phyloP scores from a whole-genome alignment of 306 rosid species.

The Cucumis hystrix region DNA sequence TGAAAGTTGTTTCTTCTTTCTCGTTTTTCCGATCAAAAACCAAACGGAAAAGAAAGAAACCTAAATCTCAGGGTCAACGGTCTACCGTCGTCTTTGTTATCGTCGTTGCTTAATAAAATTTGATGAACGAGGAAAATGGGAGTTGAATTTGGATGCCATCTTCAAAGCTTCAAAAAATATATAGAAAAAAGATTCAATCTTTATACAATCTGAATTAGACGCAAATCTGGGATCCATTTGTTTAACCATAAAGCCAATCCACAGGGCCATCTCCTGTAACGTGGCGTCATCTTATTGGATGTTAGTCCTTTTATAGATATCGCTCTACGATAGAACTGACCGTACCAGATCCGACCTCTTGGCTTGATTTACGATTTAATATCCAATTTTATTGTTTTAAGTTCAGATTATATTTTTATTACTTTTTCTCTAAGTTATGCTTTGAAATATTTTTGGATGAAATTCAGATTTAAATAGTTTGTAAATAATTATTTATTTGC shows the following conservation, averaged over 20 bases:
- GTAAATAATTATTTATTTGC: too few relatives aligned
- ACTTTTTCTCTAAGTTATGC: too few relatives aligned
- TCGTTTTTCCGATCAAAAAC: neutral
- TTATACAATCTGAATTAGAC: neutral
- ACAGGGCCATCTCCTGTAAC: neutral
- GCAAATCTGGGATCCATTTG: neutral
- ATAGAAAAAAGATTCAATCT: neutral
- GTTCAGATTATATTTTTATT: too few relatives aligned
- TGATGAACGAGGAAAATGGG: neutral
- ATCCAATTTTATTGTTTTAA: neutral
- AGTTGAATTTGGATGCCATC: neutral
- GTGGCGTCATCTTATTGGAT: neutral
- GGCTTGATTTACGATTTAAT: neutral
- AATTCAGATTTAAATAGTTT: too few relatives aligned
- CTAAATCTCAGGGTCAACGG: slow-evolving; percentile 59
- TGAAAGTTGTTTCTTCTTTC: neutral
- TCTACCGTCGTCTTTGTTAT: neutral
- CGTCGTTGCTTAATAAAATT: neutral
- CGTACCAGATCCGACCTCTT: neutral
- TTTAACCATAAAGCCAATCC: neutral
- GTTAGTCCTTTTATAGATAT: neutral
- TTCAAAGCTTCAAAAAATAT: neutral
- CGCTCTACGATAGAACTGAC: neutral
- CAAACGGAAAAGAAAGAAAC: neutral
- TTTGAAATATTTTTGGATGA: too few relatives aligned